Base-by-base conservation (phyloP, 495 filamentous ascomycete species). In the Penicillium herquei region DNA sequence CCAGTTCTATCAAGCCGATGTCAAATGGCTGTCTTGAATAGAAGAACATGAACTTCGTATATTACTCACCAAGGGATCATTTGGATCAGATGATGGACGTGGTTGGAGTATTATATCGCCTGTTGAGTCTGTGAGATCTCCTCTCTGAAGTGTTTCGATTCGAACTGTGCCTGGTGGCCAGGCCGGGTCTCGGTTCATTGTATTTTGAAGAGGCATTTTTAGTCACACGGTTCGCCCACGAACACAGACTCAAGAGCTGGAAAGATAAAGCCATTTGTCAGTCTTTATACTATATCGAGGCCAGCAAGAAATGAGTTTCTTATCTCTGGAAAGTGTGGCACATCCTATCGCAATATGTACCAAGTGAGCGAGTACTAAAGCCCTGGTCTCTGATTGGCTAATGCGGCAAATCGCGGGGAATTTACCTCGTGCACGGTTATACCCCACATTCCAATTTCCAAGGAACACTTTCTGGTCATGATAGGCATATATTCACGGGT, bases 61-160 rank as follows among this genome's bases (percentile, higher is more conserved):
- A 26, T 7, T 42, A 55, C 54, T 51, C 14, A 64, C 62, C 32
- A 64, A 32, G 5, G 62, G 62, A 43, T 64, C 62, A 40, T 64
- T 64, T 41, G 62, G 58, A 32, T 64, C 55, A 14, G 39, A 42
- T 18, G 39, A 18, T 7, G 42, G 42, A 10, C 42, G 16, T 21
- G 42, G 42, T 18, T 44, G 42, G 12, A 44, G 11, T 1, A 44
- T 44, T 10, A 44, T 44, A 12, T 44, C 17, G 39, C 39, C 39
- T 17, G 10, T 7, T 1, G 39, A 9, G 14, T 18, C 14, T 17
- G 39, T 9, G 8, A 17, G 17, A 42, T 42, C 39, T 17, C 14
- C 18, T 17, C 39, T 10, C 39, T 10, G 39, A 9, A 42, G n/a
- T 8, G 1, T 42, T 42, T 42, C 39, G 17, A 42, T 42, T 8